Base-by-base conservation (phyloP, 768 basidiomycete genomes). In the Lactarius deliciosus region DNA sequence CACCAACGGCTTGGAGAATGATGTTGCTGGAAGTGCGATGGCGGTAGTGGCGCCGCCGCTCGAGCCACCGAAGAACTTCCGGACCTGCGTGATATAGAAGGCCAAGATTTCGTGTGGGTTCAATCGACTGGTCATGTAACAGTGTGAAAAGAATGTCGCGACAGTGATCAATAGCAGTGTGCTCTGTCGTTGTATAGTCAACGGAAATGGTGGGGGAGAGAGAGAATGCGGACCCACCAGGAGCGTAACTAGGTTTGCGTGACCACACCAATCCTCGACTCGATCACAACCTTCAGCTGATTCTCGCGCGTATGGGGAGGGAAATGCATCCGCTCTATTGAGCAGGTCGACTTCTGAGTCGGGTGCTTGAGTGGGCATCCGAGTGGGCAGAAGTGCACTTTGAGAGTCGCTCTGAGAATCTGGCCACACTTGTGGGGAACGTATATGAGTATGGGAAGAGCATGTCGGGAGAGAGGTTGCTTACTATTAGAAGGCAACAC, bases 241-340 rank as follows among this genome's bases (percentile, higher is more conserved):
- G 50, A 64, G 25, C 30, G 59, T 41, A 34, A 60, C 13, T 11
- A 22, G n/a, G n/a, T 54, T 64, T 38, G 58, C 57, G n/a, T 59
- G 36, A 8, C 30, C 28, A 53, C 16, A 32, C 57, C 47, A 60
- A 13, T 45, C 22, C 38, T 41, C 57, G 16, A 41, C 13, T 57
- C 25, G 20, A n/a, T 40, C 50, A 25, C 50, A 25, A 13, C 25
- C 11, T 13, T 53, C 50, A 11, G 5, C 50, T 25, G 25, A 15
- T 22, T 53, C 50, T 15, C 13, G 22, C 50, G 5, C 13, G 22
- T 53, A 7, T 10, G 47, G 22, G 47, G 47, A 50, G n/a, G 47
- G 47, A n/a, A 3, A 20, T 22, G 22, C 11, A 10, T 50, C 47
- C 15, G 25, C 9, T 53, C 50, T 25, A 15, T 25, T 25, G 50